These are phyloP conservation scores for Amanita muscaria DNA, from an alignment of 768 basidiomycete species.

Conservation along the genomic window DNA sequence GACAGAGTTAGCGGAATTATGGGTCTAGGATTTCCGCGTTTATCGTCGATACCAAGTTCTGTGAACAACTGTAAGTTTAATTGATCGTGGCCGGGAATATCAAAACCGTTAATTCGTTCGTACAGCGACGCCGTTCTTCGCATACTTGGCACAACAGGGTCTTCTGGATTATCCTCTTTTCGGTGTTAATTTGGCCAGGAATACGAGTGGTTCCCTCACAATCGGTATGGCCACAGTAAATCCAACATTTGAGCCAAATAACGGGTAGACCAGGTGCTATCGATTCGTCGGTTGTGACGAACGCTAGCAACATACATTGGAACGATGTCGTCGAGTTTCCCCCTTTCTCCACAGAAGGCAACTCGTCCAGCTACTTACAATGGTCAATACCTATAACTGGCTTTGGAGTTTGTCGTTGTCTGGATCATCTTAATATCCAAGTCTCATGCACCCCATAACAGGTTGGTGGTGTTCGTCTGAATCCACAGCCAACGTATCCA, in stretches of 20 bases:
- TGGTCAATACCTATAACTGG: conserved; percentile 60
- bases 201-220: conserved; percentile 52
- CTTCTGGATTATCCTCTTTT: conserved; percentile 68
- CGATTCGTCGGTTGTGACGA: conserved; percentile 57
- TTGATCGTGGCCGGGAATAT: too few relatives aligned
- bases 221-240: conserved; percentile 36
- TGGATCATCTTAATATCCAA: background rate
- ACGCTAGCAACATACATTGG: conserved; percentile 58
- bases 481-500: conserved; percentile 58
- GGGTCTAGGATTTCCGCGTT: conserved; percentile 68
- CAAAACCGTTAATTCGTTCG: conserved; percentile 1
- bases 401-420: conserved; percentile 38
- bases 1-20: conserved; percentile 64
- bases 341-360: conserved; percentile 48
- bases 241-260: conserved; percentile 1
- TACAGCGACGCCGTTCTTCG: conserved; percentile 61
- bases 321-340: conserved; percentile 67
- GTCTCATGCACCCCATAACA: too few relatives aligned
- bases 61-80: conserved; percentile 39
- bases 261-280: conserved; percentile 48
- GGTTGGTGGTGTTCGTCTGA: conserved; percentile 48
- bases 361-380: conserved; percentile 61
- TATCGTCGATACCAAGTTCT: conserved; percentile 47
- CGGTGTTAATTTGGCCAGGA: conserved; percentile 55
- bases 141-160: conserved; percentile 52